Evolutionary conservation across 192 early-diverging fungal species (phyloP), one percentile per base, ranked within the genome.

Genomic region (Coemansia nantahalensis): DNA sequence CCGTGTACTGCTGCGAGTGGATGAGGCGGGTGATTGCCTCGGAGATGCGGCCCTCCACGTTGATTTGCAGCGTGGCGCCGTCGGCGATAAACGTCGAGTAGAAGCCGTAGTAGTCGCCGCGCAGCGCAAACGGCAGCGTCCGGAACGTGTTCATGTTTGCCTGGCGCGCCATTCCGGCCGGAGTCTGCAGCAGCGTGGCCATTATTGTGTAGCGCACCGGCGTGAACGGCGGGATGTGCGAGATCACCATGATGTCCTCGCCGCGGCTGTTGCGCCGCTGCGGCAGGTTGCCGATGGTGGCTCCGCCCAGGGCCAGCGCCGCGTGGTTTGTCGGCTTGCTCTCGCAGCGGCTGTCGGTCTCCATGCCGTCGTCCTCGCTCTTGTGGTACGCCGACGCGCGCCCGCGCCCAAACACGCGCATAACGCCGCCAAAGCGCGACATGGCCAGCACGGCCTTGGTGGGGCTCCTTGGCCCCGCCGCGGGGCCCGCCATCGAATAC

Each of bases 21-120:
- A 79, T 70, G 7, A 61, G 41, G 0, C 72, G 37, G 11, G 78
- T 79, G 44, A 79, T 75, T 17, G 45, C 57, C 19, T 75, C 71
- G 0, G 68, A 65, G 31, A 70, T 76, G 5, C 63, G 57, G 28
- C 71, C 78, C 43, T 66, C 66, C 7, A 79, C 54, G 48, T 79
- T 76, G 39, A 76, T 67, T 43, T 75, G 71, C 38, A 76, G 60
- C 15, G 72, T 75, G 8, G 71, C 62, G 4, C 72, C 78, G 19
- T 74, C 59, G 15, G 72, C 78, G 41, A 79, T 79, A 45, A 75
- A 75, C 9, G 67, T 75, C 38, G 65, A 65, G 39, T 79, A 79
- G 47, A 79, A 79, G 17, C 72, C 78, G 18, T 79, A 76, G 58
- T 68, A 78, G 21, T 78, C 68, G 26, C 68, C 64, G 22, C 76